Conservation (phyloP, 805 yeast genomes). For the Metschnikowia proteae region DNA sequence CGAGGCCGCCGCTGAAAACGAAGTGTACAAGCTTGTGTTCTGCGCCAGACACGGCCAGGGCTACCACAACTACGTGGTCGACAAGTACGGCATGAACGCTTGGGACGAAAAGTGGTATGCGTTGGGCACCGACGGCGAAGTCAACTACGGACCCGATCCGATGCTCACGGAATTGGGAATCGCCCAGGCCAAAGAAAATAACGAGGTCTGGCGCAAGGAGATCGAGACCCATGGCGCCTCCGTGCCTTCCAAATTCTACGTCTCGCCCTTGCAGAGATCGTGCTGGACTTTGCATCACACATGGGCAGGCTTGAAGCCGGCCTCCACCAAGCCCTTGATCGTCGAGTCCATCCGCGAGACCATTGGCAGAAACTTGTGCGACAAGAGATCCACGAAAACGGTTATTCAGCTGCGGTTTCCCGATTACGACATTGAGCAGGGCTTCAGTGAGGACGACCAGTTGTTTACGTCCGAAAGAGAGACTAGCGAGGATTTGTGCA, state of each 20-base stretch:
- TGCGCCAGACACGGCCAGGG: constrained; percentile 73
- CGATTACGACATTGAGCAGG: constrained; percentile 41
- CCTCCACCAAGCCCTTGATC: constrained; percentile 19
- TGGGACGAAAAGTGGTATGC: constrained; percentile 58
- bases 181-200: constrained; percentile 51
- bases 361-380: constrained; percentile 57
- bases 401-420: constrained; percentile 38
- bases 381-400: constrained; percentile 45
- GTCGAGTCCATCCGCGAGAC: constrained; percentile 58
- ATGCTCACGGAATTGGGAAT: constrained; percentile 52
- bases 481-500: constrained; percentile 44
- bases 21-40: constrained; percentile 45
- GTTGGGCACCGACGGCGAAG: constrained; percentile 50
- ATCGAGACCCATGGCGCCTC: constrained; percentile 46
- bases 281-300: constrained; percentile 53
- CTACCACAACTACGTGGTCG: constrained; percentile 54
- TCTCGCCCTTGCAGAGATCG: constrained; percentile 64
- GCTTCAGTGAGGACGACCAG: constrained; percentile 47
- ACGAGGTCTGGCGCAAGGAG: constrained; percentile 42
- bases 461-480: constrained; percentile 48
- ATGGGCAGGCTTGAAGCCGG: constrained; percentile 37
- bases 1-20: constrained; percentile 31
- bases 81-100: constrained; percentile 50
- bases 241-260: constrained; percentile 52
- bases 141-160: constrained; percentile 60